Percentiles rank a stretch among this genome's conserved stretches.
These are phyloP conservation scores for Acacia acuminata DNA, from an alignment of 306 rosid species.

Conservation along the genomic window DNA sequence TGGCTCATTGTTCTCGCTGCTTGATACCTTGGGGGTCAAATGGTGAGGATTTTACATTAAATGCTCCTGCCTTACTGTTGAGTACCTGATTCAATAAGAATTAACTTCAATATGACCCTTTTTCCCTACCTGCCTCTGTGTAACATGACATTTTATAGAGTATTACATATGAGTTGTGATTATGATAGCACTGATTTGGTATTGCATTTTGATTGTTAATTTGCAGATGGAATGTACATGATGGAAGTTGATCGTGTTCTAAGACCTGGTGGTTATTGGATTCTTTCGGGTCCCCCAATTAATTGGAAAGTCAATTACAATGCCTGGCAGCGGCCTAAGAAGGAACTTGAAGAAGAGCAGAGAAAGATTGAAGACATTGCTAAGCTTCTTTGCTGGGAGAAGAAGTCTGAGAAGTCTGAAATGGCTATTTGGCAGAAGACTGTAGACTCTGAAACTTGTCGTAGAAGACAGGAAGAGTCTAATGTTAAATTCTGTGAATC, in stretches of 20 bases:
- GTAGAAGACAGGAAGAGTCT: constrained; percentile 54
- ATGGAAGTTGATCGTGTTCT: constrained; percentile 83
- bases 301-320: constrained; percentile 64
- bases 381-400: constrained; percentile 89
- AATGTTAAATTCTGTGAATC: constrained; percentile 55
- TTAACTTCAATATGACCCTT: not conserved
- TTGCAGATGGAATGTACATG: constrained; percentile 67
- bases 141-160: constrained; percentile 3
- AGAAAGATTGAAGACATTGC: constrained; percentile 76
- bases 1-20: constrained; percentile 89
- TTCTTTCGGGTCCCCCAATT: constrained; percentile 83
- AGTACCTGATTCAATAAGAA: constrained; percentile 3
- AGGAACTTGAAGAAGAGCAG: constrained; percentile 80
- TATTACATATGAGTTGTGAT: constrained; percentile 24
- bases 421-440: constrained; percentile 82
- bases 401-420: constrained; percentile 78
- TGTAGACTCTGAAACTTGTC: constrained; percentile 62
- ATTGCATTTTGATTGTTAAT: constrained; percentile 18
- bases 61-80: not conserved
- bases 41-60: constrained; percentile 39
- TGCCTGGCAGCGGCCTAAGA: constrained; percentile 77
- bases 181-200: constrained; percentile 8
- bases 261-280: constrained; percentile 89
- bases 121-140: not conserved
- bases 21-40: constrained; percentile 85